Evolutionary conservation across 2,329 filamentous ascomycete genomes (phyloP).

Genomic region (Daldinia eschscholtzii): DNA sequence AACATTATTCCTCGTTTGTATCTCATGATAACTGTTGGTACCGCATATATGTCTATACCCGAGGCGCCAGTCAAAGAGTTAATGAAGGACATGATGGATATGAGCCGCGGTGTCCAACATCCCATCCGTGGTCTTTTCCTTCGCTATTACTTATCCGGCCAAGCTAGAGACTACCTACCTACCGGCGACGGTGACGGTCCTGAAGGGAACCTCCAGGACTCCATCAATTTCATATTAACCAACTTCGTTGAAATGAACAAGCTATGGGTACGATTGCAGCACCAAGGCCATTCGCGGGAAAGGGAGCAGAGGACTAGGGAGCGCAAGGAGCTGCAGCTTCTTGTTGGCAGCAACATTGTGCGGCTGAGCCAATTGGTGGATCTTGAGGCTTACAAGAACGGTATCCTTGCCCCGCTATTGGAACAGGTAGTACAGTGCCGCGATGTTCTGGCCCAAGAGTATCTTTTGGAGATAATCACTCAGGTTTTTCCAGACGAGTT

Average conservation of each 20-base stretch:
- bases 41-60: constrained; percentile 98
- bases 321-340: constrained; percentile 91
- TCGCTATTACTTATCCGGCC: constrained; percentile 94
- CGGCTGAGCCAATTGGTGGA: constrained; percentile 95
- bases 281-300: constrained; percentile 96
- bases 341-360: constrained; percentile 97
- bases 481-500: constrained; percentile 99
- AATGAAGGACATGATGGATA: constrained; percentile 99
- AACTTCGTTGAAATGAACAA: constrained; percentile 99
- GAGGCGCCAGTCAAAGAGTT: constrained; percentile 99
- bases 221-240: constrained; percentile 96
- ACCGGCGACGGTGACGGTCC: constrained; percentile 87
- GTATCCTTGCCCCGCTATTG: constrained; percentile 87
- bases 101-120: constrained; percentile 98
- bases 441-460: constrained; percentile 96
- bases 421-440: constrained; percentile 98
- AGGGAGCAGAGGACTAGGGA: constrained; percentile 94
- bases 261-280: constrained; percentile 96
- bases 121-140: constrained; percentile 95
- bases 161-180: constrained; percentile 90
- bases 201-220: constrained; percentile 95
- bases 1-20: constrained; percentile 97
- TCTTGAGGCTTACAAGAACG: constrained; percentile 90
- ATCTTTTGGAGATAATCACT: constrained; percentile 96
- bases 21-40: constrained; percentile 99